Conservation (phyloP, 306 rosid genomes). For the Trifolium fragiferum region DNA sequence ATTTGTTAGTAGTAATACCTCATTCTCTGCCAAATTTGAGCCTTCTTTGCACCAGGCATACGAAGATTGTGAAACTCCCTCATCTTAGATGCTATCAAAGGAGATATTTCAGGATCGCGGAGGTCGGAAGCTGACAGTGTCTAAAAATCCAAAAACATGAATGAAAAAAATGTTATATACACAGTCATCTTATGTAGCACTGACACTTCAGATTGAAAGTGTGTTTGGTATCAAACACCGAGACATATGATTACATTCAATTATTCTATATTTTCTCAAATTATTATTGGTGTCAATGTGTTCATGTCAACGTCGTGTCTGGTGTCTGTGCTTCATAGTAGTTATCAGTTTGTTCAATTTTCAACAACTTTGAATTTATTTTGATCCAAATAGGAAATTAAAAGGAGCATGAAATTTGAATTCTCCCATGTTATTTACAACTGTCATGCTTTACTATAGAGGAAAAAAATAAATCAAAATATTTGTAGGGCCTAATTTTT, state of each 20-base stretch:
- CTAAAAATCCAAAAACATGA: constrained; percentile 43
- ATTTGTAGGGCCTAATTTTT: background rate
- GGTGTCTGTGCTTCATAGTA: background rate
- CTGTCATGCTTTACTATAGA: constrained; percentile 2
- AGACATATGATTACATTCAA: background rate
- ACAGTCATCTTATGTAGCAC: background rate
- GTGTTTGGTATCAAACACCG: background rate
- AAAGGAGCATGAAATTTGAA: background rate
- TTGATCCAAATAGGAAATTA: background rate
- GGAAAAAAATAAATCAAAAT: background rate
- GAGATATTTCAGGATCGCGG: constrained; percentile 68
- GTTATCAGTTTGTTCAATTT: constrained; percentile 1
- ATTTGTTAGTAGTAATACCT: constrained; percentile 52
- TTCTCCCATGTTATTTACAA: constrained; percentile 18
- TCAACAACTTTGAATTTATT: background rate
- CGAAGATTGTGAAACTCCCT: constrained; percentile 76
- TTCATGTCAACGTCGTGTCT: background rate
- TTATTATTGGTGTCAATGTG: background rate
- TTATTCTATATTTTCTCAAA: background rate
- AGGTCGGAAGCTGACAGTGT: constrained; percentile 83
- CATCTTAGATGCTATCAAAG: constrained; percentile 74
- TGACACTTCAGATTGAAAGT: background rate
- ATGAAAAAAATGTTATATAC: background rate
- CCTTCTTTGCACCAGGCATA: constrained; percentile 68
- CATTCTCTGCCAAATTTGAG: constrained; percentile 71